These are phyloP conservation scores for Penicillium sclerotiorum DNA, from an alignment of 2,329 filamentous ascomycete genomes.

Conservation along the genomic window DNA sequence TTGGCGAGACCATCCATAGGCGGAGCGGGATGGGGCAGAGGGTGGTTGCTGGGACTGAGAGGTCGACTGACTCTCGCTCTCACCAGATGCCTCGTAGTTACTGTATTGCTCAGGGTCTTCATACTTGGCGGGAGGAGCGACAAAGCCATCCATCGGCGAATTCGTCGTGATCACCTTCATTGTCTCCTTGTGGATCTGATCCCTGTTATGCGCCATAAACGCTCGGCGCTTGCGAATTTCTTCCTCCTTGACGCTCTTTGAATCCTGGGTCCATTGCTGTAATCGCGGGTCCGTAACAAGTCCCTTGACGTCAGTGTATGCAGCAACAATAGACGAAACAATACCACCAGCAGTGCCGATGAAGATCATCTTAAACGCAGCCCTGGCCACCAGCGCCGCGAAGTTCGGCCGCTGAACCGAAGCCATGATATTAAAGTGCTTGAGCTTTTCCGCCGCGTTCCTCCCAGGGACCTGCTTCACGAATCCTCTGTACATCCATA, in stretches of 20 bases:
- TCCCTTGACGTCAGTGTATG: background rate
- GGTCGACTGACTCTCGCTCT: background rate
- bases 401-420: too few species aligned
- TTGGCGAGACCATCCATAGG: background rate
- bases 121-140: background rate
- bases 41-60: background rate
- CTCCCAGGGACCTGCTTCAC: background rate
- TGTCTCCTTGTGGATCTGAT: too few species aligned
- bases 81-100: background rate
- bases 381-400: background rate
- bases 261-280: background rate
- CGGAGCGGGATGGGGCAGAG: background rate
- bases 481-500: background rate
- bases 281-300: background rate
- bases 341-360: background rate
- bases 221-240: slow-evolving; percentile 1
- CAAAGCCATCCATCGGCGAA: background rate
- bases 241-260: background rate
- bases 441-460: background rate
- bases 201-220: background rate
- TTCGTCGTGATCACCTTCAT: too few species aligned
- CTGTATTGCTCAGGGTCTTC: slow-evolving; percentile 1
- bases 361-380: slow-evolving; percentile 1
- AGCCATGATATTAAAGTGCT: too few species aligned
- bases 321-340: background rate